Percentiles rank a stretch among this genome's conserved stretches.
phyloP scores from a whole-genome alignment of 495 filamentous ascomycete species.

The Astrocystis sublimbata region DNA sequence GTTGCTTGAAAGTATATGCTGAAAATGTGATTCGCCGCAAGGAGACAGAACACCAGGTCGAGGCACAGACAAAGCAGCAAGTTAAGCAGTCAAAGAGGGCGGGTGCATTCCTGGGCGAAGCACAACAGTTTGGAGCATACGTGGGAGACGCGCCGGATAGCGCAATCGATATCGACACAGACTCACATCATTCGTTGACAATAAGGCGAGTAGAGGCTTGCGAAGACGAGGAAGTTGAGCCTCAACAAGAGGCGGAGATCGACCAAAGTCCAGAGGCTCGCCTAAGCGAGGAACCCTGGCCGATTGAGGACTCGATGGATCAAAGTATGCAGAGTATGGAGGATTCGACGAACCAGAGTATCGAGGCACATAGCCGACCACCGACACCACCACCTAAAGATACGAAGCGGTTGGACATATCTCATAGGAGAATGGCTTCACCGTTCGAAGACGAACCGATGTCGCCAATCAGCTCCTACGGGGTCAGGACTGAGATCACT shows the following conservation, averaged over 20 bases:
- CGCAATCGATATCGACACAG: constrained; percentile 42
- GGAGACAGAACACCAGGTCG: constrained; percentile 25
- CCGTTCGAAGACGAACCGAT: constrained; percentile 25
- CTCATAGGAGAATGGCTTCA: constrained; percentile 20
- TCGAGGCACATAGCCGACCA: constrained; percentile 35
- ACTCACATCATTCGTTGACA: constrained; percentile 22
- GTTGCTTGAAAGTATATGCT: constrained; percentile 33
- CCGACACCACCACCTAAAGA: constrained; percentile 44
- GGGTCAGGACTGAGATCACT: constrained; percentile 24
- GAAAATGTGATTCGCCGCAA: constrained; percentile 25
- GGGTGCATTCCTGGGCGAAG: constrained; percentile 30
- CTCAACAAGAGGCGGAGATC: constrained; percentile 38
- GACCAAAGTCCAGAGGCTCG: too few species aligned
- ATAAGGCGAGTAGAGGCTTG: background rate
- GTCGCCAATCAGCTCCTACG: constrained; percentile 17
- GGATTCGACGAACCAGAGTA: too few species aligned
- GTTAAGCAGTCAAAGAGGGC: constrained; percentile 6
- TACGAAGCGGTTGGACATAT: constrained; percentile 30
- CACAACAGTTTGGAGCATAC: constrained; percentile 29
- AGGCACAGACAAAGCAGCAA: constrained; percentile 21
- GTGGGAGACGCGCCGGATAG: constrained; percentile 44
- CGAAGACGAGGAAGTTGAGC: constrained; percentile 22
- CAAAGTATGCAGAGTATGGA: too few species aligned
- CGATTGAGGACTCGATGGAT: too few species aligned
- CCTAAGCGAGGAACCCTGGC: too few species aligned